These are phyloP conservation scores for Exserohilum rostratum DNA, from an alignment of 2,329 filamentous ascomycete species.

Conservation along the genomic window DNA sequence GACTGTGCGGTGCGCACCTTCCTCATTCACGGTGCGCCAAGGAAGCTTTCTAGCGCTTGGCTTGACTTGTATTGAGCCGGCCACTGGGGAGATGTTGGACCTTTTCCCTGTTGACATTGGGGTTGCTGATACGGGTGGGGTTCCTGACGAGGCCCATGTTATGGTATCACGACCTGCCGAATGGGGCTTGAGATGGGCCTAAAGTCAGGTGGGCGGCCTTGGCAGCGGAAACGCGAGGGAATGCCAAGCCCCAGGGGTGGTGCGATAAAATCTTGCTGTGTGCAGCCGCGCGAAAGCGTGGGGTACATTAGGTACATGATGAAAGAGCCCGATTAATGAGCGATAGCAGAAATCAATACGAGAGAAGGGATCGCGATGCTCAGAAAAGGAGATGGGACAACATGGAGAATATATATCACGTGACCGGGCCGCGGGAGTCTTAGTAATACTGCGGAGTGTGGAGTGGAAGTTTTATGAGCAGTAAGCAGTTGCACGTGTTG, in stretches of 20 bases:
- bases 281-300: background rate
- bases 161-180: slow-evolving; percentile 28
- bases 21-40: slow-evolving; percentile 29
- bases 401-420: too few species aligned
- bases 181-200: slow-evolving; percentile 17
- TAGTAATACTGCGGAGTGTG: too few species aligned
- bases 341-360: too few species aligned
- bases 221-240: slow-evolving; percentile 15
- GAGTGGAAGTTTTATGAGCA: too few species aligned
- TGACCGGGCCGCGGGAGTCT: too few species aligned
- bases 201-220: slow-evolving; percentile 1
- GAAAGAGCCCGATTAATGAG: background rate
- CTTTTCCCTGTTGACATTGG: slow-evolving; percentile 20
- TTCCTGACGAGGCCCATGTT: slow-evolving; percentile 14
- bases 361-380: too few species aligned
- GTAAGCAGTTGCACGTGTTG: background rate
- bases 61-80: slow-evolving; percentile 23
- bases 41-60: slow-evolving; percentile 32
- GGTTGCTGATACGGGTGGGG: slow-evolving; percentile 25
- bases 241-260: slow-evolving; percentile 5
- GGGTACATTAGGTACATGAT: background rate
- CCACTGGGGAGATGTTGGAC: slow-evolving; percentile 15
- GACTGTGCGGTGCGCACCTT: slow-evolving; percentile 16
- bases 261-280: background rate
- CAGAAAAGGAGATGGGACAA: too few species aligned